Evolutionary conservation across 1,284 basidiomycete species (phyloP).

Genomic region (Irpex sp.): DNA sequence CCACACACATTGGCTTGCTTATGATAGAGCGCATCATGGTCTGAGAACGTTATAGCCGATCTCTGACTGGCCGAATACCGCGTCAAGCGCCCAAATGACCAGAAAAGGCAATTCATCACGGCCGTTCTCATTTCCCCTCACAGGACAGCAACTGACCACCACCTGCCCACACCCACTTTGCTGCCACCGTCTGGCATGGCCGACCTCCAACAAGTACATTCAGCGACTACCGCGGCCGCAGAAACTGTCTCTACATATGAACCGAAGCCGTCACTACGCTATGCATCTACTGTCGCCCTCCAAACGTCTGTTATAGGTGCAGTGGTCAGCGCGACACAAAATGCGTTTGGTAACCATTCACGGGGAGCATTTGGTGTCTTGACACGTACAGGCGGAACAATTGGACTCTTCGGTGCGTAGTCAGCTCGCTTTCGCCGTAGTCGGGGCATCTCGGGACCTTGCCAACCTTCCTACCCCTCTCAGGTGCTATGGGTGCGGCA

Average conservation of each 20-base stretch:
- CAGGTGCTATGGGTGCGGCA: conserved; percentile 89
- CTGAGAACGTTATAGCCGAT: neutral
- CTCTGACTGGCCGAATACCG: no score
- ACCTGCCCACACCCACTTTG: neutral
- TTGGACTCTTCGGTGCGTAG: conserved; percentile 76
- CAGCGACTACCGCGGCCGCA: conserved; percentile 7
- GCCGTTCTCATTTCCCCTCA: neutral
- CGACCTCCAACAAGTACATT: conserved; percentile 17
- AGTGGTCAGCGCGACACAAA: conserved; percentile 80
- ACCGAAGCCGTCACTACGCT: conserved; percentile 53
- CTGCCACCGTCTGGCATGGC: conserved; percentile 20
- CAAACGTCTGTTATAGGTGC: conserved; percentile 74
- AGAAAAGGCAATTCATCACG: neutral
- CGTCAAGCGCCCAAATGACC: neutral
- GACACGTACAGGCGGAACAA: conserved; percentile 75
- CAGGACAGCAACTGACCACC: neutral
- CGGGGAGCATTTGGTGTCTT: conserved; percentile 87
- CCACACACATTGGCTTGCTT: neutral
- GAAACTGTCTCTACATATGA: conserved; percentile 37
- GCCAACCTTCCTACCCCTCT: neutral
- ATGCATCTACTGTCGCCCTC: conserved; percentile 60
- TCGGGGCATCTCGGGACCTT: conserved; percentile 13
- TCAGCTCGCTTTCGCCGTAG: neutral
- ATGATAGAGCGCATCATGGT: neutral
- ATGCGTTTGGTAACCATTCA: conserved; percentile 78